Percentiles rank a stretch among this genome's conserved stretches.
phyloP scores from a whole-genome alignment of 768 basidiomycete genomes.

The Panellus pusillus region DNA sequence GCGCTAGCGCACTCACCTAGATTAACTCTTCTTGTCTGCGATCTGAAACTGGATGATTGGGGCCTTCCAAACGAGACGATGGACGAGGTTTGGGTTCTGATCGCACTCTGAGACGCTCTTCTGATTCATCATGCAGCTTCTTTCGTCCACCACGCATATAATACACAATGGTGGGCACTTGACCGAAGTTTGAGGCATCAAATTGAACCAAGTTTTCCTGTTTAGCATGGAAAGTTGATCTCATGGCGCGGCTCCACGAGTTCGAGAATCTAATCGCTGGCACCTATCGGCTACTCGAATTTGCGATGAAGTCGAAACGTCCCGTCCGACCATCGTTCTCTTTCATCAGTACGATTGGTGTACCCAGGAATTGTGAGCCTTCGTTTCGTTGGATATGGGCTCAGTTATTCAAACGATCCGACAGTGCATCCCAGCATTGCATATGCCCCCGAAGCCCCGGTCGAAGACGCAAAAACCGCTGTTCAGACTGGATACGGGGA shows the following conservation, averaged over 20 bases:
- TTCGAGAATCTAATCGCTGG: conserved; percentile 28
- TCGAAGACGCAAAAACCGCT: conserved; percentile 14
- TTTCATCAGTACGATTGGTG: conserved; percentile 12
- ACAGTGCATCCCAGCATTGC: background rate
- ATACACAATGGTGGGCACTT: conserved; percentile 33
- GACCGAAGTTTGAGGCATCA: too few species aligned
- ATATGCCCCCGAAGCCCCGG: conserved; percentile 2
- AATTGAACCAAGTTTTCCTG: background rate
- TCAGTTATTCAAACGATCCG: background rate
- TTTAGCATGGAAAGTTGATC: conserved; percentile 33
- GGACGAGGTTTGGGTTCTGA: background rate
- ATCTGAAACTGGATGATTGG: background rate
- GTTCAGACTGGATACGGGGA: conserved; percentile 27
- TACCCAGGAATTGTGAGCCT: background rate
- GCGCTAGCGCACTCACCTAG: background rate
- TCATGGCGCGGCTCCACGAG: conserved; percentile 26
- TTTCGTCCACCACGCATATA: conserved; percentile 32
- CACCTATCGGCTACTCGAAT: conserved; percentile 33
- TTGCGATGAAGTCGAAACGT: conserved; percentile 22
- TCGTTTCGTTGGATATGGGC: background rate
- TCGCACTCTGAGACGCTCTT: background rate
- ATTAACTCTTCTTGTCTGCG: background rate
- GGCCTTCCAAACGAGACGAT: background rate
- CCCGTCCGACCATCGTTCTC: conserved; percentile 3
- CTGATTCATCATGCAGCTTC: conserved; percentile 18